Evolutionary conservation across 1,284 basidiomycete genomes (phyloP).

Genomic region (Apiotrichum sp.): DNA sequence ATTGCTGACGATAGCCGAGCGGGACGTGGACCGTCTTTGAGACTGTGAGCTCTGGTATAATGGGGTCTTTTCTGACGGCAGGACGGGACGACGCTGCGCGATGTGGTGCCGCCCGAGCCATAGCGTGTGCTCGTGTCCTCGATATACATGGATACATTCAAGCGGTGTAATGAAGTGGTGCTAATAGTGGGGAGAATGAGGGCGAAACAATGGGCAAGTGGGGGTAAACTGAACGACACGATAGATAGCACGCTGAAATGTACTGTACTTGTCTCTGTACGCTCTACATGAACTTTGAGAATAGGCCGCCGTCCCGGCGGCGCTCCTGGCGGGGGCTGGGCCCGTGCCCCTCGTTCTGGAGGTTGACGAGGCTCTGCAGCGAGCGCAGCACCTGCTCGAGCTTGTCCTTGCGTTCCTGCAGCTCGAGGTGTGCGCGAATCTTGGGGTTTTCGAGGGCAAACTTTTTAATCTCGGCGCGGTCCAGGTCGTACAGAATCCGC

Average conservation of each 20-base stretch:
- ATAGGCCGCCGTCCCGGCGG: conserved; percentile 34
- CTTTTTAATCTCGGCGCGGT: conserved; percentile 69
- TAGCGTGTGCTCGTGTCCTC: too few relatives aligned
- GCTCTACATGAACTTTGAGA: conserved; percentile 40
- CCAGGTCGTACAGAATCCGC: conserved; percentile 83
- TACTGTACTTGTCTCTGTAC: too few relatives aligned
- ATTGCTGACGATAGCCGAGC: conserved; percentile 20
- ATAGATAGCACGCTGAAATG: too few relatives aligned
- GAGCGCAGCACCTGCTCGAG: conserved; percentile 94
- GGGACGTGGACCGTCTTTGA: conserved; percentile 42
- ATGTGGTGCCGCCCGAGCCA: not conserved
- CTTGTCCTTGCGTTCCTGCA: conserved; percentile 96
- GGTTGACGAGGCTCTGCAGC: conserved; percentile 73
- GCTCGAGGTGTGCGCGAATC: conserved; percentile 79
- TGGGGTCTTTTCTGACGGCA: not conserved
- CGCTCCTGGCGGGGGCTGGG: conserved; percentile 49
- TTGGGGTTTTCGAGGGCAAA: conserved; percentile 93
- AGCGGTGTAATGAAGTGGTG: too few relatives aligned
- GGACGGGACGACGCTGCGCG: not conserved
- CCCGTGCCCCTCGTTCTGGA: conserved; percentile 57
- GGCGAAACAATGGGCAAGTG: too few relatives aligned
- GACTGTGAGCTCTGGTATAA: conserved; percentile 29
- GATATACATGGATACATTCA: too few relatives aligned
- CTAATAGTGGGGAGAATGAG: too few relatives aligned
- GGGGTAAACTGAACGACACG: too few relatives aligned